Evolutionary conservation across 2,329 filamentous ascomycete species (phyloP).

Genomic region (Lasiodiplodia citricola): DNA sequence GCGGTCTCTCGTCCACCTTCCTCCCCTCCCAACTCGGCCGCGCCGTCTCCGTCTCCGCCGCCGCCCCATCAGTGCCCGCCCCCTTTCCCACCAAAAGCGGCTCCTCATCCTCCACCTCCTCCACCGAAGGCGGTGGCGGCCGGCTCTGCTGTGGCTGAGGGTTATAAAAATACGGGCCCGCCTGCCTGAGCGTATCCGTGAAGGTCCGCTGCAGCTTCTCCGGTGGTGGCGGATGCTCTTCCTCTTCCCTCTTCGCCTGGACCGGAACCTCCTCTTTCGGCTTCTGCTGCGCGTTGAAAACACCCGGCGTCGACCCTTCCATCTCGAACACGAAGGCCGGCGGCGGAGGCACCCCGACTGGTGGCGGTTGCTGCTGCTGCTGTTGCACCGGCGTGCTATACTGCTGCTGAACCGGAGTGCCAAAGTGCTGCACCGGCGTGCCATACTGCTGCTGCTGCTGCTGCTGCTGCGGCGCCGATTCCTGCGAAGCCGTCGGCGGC

Average conservation of each 20-base stretch:
- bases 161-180: not conserved
- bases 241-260: not conserved
- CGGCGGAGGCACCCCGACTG: not conserved
- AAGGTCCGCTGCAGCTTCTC: constrained; percentile 1
- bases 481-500: not conserved
- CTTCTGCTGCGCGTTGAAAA: not conserved
- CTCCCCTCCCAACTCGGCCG: no score
- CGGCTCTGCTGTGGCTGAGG: not conserved
- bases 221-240: not conserved
- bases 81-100: not conserved
- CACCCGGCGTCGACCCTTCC: not conserved
- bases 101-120: not conserved
- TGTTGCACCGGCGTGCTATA: not conserved
- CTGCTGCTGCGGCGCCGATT: not conserved
- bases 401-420: no score
- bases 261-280: not conserved
- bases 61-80: no score
- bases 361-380: not conserved
- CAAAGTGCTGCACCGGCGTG: no score
- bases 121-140: not conserved
- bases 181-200: constrained; percentile 1
- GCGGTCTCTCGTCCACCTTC: no score
- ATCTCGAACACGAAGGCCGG: not conserved
- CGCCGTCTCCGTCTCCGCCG: no score
- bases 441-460: no score